Evolutionary conservation across 2,329 filamentous ascomycete genomes (phyloP), one percentile per base, ranked within the genome.

Genomic region (Xylariales sp.): DNA sequence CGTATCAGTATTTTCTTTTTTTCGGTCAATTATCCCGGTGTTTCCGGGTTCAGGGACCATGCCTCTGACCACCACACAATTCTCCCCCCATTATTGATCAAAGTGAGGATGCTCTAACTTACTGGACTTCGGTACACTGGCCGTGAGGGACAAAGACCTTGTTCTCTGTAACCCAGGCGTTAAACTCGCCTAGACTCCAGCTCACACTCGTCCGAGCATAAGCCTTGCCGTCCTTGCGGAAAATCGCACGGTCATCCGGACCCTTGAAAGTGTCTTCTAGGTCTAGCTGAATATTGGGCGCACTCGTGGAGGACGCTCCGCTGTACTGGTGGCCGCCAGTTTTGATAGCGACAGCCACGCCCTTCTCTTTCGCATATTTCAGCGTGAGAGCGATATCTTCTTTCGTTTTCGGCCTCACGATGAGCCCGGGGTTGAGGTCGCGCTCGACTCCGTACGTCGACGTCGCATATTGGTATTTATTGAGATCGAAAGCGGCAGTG

Each of bases 241-340:
- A 75, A 3, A 81, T 75, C 3, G 67, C 45, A 59, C 74, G 72
- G 69, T 80, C 78, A 48, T 77, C 68, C 1, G 72, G 61, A 3
- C 73, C 76, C 67, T 75, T 76, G 74, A 81, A 83, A 0, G 81
- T 81, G 41, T 77, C 74, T 68, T 78, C 76, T 1, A 85, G 77
- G 58, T 85, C 82, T 16, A 85, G 71, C 66, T 84, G 83, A 60
- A 85, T 85, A 57, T 83, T 83, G 0, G 77, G 75, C 3, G 76
- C 79, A 30, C 77, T 73, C 0, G 83, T 84, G 0, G 83, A 85
- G 0, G 80, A 85, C 12, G 83, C 83, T 23, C 83, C 83, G 58
- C 81, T 83, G 70, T 85, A 85, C 69, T 85, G 83, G 62, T 85
- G 83, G 0, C 83, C 83, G 0, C 83, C 83, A 1, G 78, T 84